These are phyloP conservation scores for Vitis hybrid DNA, from an alignment of 177 flowering plant species.

Conservation along the genomic window DNA sequence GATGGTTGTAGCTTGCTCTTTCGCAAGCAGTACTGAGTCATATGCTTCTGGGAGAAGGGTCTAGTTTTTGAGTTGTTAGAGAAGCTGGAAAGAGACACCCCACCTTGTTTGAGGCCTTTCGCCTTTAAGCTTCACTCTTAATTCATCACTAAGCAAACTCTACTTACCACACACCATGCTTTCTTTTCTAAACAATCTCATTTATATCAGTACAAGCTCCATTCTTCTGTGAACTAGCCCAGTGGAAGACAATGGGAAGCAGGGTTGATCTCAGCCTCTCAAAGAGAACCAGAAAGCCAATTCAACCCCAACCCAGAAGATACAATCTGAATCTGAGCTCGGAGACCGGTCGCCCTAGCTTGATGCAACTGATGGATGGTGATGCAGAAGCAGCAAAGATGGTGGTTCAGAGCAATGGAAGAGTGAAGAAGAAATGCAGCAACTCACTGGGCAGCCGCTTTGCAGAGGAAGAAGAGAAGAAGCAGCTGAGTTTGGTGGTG, in stretches of 20 bases:
- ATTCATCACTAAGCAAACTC: constrained; percentile 3
- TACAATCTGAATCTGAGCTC: background rate
- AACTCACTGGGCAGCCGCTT: background rate
- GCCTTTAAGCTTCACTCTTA: background rate
- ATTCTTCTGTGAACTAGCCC: background rate
- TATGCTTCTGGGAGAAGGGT: too few species aligned
- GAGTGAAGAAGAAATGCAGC: background rate
- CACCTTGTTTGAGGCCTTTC: background rate
- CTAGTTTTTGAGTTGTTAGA: background rate
- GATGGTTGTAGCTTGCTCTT: too few species aligned
- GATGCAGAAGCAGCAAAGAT: background rate
- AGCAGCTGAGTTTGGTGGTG: background rate
- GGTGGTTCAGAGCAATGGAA: background rate
- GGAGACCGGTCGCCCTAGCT: background rate
- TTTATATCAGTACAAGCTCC: background rate
- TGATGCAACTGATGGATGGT: constrained; percentile 1
- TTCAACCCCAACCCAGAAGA: background rate
- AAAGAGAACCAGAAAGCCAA: constrained; percentile 8
- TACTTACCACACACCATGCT: background rate
- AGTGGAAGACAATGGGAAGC: background rate
- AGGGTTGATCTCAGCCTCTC: constrained; percentile 1
- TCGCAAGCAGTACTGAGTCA: too few species aligned
- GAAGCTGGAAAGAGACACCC: background rate
- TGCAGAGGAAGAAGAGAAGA: constrained; percentile 2
- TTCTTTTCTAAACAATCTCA: background rate